Base-by-base conservation (phyloP, 306 rosid genomes). In the Acacia confusa region DNA sequence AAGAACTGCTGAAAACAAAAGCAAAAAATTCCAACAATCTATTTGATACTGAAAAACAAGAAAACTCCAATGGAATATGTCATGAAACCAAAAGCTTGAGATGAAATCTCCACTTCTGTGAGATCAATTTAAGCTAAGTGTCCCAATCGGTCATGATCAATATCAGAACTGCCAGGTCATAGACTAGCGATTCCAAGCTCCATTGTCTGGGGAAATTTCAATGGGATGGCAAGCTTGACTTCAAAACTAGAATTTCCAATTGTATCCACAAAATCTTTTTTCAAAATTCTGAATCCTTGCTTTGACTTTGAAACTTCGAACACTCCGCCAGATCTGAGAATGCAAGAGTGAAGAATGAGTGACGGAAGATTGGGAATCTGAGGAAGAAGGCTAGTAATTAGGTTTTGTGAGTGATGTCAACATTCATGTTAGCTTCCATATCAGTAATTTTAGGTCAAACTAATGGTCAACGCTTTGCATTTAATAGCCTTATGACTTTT, bases 1-100 rank as follows among this genome's bases (percentile, higher is more conserved):
- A 74, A 13, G 17, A 17, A 3, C 12, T 2, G 41, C 38, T 30
- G 25, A 48, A 73, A 10, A 67, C 15, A 38, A 67, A 52, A n/a
- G 30, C 69, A 44, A 34, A 12, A 40, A 75, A 75, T 53, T 53
- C 50, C 53, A 57, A 74, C 48, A n/a, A 72, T 47, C 63, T 47
- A 48, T 67, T 28, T n/a, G 48, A 17, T 48, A 24, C 15, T 38
- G 9, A 32, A 69, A 71, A 19, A 24, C 12, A 41, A 47, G 30
- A 75, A 6, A 79, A 53, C 63, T 32, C 73, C 78, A 70, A 60
- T 74, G 52, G 71, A 66, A 25, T 63, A 53, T 76, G 76, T 76
- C 79, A 82, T 82, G 72, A 41, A 76, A 67, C 86, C 87, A 89
- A 91, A 89, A 92, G 97, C 95, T 87, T 80, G 71, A 89, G 84